These are phyloP conservation scores for Thelonectria olida DNA, from an alignment of 2,329 filamentous ascomycete genomes.

Conservation along the genomic window DNA sequence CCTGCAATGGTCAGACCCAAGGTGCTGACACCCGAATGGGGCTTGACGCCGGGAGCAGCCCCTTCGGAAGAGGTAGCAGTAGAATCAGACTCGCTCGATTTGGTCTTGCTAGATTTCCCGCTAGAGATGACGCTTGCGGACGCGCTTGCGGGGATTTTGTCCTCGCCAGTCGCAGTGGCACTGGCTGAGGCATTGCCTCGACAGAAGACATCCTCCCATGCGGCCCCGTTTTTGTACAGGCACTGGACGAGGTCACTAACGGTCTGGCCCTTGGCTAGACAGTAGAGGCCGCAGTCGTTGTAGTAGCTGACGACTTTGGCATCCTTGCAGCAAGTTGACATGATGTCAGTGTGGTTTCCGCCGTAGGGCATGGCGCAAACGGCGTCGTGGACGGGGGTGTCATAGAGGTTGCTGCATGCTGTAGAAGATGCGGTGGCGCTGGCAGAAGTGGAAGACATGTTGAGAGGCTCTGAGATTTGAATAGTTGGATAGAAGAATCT, in stretches of 20 bases:
- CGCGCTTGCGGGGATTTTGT: conserved; percentile 37
- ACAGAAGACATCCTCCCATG: conserved; percentile 53
- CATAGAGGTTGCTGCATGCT: conserved; percentile 42
- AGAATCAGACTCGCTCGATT: not conserved
- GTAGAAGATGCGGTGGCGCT: not conserved
- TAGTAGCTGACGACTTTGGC: conserved; percentile 55
- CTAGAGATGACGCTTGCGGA: conserved; percentile 39
- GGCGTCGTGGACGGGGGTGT: conserved; percentile 53
- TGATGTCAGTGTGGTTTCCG: conserved; percentile 52
- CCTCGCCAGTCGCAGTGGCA: conserved; percentile 47
- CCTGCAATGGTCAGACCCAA: conserved; percentile 43
- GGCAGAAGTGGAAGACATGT: not conserved
- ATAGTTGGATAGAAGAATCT: not conserved
- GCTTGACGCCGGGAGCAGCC: conserved; percentile 10
- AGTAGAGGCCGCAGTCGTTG: conserved; percentile 59
- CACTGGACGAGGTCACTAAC: conserved; percentile 45
- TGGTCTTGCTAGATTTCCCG: conserved; percentile 7
- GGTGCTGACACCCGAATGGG: conserved; percentile 31
- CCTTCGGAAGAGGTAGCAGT: conserved; percentile 11
- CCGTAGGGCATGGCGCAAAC: conserved; percentile 53
- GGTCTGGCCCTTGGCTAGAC: conserved; percentile 43
- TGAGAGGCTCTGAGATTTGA: not conserved
- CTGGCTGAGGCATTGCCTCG: conserved; percentile 48
- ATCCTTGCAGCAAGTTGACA: conserved; percentile 55
- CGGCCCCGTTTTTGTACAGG: conserved; percentile 49